These are phyloP conservation scores for Cynara cardunculus DNA, from an alignment of 129 eudicot species.

Conservation along the genomic window DNA sequence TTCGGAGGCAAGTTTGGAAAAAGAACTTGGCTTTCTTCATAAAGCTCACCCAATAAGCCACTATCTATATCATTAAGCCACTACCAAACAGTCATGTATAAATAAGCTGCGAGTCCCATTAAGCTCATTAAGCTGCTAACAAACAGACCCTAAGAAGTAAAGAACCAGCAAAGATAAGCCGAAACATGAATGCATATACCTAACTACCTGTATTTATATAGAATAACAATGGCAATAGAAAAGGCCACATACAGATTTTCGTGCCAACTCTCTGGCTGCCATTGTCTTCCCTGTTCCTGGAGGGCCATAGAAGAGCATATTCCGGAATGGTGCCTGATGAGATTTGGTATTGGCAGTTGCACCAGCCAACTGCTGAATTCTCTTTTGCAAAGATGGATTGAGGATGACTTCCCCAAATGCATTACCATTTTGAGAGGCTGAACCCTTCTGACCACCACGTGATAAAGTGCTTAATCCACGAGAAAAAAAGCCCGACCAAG, in stretches of 20 bases:
- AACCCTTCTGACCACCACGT: slow-evolving; percentile 33
- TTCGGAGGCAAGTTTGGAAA: too few species aligned
- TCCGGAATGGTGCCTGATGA: slow-evolving; percentile 94
- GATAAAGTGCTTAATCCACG: slow-evolving; percentile 60
- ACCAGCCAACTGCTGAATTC: slow-evolving; percentile 83
- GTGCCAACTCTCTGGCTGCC: slow-evolving; percentile 98
- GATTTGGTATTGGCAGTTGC: slow-evolving; percentile 96
- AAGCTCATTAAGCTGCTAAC: too few species aligned
- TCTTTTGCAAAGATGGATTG: slow-evolving; percentile 81
- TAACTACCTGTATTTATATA: background rate
- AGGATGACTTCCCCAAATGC: slow-evolving; percentile 95
- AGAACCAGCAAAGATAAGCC: background rate
- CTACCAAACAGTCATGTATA: too few species aligned
- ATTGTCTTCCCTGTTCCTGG: slow-evolving; percentile 99
- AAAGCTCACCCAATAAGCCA: too few species aligned
- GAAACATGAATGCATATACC: background rate
- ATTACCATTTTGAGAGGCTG: slow-evolving; percentile 43
- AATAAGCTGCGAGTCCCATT: too few species aligned
- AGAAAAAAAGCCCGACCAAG: slow-evolving; percentile 84
- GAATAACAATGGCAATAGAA: background rate
- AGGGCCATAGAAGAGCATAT: slow-evolving; percentile 97
- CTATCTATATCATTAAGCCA: too few species aligned
- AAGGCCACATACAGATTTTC: slow-evolving; percentile 65
- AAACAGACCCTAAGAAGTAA: too few species aligned
- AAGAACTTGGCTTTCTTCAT: too few species aligned